Evolutionary conservation across 768 basidiomycete species (phyloP), one percentile per base, ranked within the genome.

Genomic region (Agrocybe pediades): DNA sequence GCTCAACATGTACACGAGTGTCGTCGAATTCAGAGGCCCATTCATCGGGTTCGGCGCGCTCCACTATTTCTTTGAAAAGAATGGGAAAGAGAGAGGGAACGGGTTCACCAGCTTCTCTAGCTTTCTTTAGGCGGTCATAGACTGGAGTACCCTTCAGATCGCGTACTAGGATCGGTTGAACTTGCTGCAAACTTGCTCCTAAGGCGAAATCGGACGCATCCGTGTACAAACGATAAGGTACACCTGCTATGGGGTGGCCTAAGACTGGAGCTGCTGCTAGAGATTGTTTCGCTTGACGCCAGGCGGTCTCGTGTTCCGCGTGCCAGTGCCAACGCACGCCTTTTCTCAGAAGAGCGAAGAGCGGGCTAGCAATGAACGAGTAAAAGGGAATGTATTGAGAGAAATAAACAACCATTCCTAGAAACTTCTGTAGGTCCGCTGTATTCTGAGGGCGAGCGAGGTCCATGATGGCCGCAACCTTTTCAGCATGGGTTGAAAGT

Each of bases 211-310:
- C 70, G 21, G 60, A 71, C 0, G 68, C 68, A 45, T 77, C 72
- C 0, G 71, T 67, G 41, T 76, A 76, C 0, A 77, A 49, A 9
- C 68, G 57, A 48, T 75, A 77, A 1, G 69, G 70, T 20, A 6
- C 2, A 2, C 49, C 49, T 23, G 19, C 29, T 2, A 39, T 45
- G 2, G 54, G 27, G 29, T 55, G 41, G 1, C 29, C 54, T 21
- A 41, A 20, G 16, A 55, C 17, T n/a, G 54, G 54, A 16, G 49
- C 49, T 1, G 25, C 21, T 0, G 21, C 30, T 0, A 55, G 30
- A 2, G 29, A 33, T 1, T 49, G 2, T 21, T 55, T 50, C 7
- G 40, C 25, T 17, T 20, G 19, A 1, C 36, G 5, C 26, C 40
- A 55, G 0, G 54, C 54, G 26, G 26, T n/a, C 1, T 45, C 17